These are phyloP conservation scores for Penicillium nucicola DNA, from an alignment of 495 filamentous ascomycete species.

Conservation along the genomic window DNA sequence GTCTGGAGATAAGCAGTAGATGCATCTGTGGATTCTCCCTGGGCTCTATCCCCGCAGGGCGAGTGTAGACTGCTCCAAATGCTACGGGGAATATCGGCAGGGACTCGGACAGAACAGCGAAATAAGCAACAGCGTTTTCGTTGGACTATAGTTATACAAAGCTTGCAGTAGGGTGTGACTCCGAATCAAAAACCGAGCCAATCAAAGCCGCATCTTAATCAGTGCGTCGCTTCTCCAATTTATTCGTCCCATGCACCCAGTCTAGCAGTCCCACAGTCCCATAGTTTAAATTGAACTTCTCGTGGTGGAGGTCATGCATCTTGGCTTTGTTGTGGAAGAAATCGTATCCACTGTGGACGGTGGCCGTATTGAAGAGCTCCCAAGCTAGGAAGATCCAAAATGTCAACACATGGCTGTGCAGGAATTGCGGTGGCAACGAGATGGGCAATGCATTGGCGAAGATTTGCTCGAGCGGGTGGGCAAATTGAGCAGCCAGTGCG, in stretches of 20 bases:
- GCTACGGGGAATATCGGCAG: no score
- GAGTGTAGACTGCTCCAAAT: no score
- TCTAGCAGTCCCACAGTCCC: slow-evolving; percentile 34
- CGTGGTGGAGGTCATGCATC: slow-evolving; percentile 54
- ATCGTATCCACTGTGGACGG: slow-evolving; percentile 56
- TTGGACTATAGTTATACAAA: no score
- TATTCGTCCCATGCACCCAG: slow-evolving; percentile 36
- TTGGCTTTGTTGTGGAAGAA: slow-evolving; percentile 40
- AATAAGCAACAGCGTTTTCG: no score
- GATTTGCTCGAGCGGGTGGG: slow-evolving; percentile 57
- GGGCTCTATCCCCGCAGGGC: no score
- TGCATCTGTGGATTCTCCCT: not conserved
- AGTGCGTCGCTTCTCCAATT: slow-evolving; percentile 19
- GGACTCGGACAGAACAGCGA: no score
- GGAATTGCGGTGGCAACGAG: slow-evolving; percentile 45
- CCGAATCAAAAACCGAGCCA: not conserved
- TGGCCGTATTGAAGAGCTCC: slow-evolving; percentile 47
- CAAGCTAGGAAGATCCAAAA: slow-evolving; percentile 48
- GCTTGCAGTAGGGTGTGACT: not conserved
- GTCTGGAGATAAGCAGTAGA: not conserved
- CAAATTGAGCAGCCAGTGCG: slow-evolving; percentile 56
- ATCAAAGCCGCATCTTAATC: slow-evolving; percentile 1
- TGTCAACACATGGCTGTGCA: slow-evolving; percentile 47
- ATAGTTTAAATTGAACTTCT: slow-evolving; percentile 38
- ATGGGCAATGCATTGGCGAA: slow-evolving; percentile 54